Percentiles rank a stretch among this genome's conserved stretches.
Evolutionary conservation across 352 stramenopile genomes (phyloP).

Genomic region (Thraustotheca clavata): DNA sequence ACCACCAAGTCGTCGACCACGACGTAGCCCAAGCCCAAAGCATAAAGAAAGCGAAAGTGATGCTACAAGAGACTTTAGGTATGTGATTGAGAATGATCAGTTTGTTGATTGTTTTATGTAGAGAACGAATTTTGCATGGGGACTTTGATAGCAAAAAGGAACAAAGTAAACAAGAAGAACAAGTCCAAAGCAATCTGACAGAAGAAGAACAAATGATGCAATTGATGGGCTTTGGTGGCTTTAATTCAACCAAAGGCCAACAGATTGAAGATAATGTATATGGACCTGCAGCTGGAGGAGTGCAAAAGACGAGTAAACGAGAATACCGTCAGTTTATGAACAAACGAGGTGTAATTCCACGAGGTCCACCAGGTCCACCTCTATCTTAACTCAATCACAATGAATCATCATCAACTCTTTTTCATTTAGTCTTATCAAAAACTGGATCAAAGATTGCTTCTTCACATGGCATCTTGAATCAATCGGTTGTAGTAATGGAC

Average conservation of each 20-base stretch:
- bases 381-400: too few species aligned
- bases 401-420: too few species aligned
- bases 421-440: too few species aligned
- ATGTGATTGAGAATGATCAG: background rate
- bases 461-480: conserved; percentile 22
- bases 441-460: background rate
- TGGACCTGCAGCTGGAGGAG: conserved; percentile 65
- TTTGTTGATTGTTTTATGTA: conserved; percentile 8
- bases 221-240: conserved; percentile 84
- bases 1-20: background rate
- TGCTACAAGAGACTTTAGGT: conserved; percentile 15
- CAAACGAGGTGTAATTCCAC: conserved; percentile 64
- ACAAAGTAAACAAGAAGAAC: conserved; percentile 15
- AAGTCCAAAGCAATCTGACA: conserved; percentile 23
- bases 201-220: conserved; percentile 82
- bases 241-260: conserved; percentile 91
- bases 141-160: background rate
- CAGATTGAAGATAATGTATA: conserved; percentile 88
- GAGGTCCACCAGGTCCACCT: background rate
- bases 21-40: conserved; percentile 6
- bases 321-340: conserved; percentile 98
- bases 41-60: background rate
- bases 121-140: conserved; percentile 19
- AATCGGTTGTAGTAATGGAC: conserved; percentile 56
- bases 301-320: conserved; percentile 85